Conservation (phyloP, 2,329 filamentous ascomycete genomes). For the Microdochium paspali region DNA sequence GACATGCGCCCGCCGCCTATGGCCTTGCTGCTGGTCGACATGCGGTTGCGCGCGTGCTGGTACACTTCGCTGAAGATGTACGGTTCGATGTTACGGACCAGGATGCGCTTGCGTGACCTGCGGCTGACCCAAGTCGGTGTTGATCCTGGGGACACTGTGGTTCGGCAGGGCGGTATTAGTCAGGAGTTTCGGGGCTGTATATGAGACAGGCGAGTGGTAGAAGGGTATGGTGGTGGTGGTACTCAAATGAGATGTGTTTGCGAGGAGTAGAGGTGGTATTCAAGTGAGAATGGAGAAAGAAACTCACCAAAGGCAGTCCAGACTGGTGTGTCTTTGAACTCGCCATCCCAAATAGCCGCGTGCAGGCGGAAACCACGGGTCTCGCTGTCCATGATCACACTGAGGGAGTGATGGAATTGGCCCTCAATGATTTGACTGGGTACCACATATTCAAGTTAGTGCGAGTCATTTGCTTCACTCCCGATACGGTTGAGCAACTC, state of each 20-base stretch:
- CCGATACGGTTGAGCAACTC: background rate
- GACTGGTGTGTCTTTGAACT: constrained; percentile 43
- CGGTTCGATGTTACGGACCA: constrained; percentile 43
- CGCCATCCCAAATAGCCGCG: constrained; percentile 44
- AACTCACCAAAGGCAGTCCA: constrained; percentile 54
- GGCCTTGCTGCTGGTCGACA: constrained; percentile 24
- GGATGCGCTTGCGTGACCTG: constrained; percentile 34
- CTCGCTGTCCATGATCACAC: constrained; percentile 40
- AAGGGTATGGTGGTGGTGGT: background rate
- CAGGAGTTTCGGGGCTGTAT: no score
- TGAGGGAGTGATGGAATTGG: constrained; percentile 40
- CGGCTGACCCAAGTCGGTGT: constrained; percentile 35
- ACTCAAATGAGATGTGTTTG: background rate
- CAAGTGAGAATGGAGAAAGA: background rate
- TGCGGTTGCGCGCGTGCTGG: constrained; percentile 33
- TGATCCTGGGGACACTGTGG: background rate
- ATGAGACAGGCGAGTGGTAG: background rate
- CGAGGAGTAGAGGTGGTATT: background rate
- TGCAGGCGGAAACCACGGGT: constrained; percentile 44
- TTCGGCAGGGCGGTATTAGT: no score
- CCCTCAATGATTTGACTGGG: constrained; percentile 48
- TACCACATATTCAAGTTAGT: constrained; percentile 1
- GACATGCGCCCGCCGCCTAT: constrained; percentile 3
- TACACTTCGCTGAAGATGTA: constrained; percentile 53
- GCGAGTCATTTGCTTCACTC: background rate